phyloP scores from a whole-genome alignment of 108 stramenopile genomes.

The Pinguiococcus pyrenoidosus region DNA sequence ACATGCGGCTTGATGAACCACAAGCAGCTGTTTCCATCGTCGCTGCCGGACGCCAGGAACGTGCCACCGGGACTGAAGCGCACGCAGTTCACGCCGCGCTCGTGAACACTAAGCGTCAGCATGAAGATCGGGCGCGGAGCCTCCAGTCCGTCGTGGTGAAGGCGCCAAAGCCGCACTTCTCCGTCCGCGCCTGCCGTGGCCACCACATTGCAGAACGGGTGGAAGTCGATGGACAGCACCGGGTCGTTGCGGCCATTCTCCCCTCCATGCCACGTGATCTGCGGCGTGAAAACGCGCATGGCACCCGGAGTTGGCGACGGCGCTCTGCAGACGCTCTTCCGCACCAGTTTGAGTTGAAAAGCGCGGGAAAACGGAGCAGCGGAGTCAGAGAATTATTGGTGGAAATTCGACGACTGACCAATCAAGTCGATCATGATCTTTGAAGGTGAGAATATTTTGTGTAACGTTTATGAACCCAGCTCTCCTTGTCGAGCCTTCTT shows the following conservation, averaged over 20 bases:
- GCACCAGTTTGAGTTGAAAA: too few relatives aligned
- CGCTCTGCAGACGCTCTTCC: too few relatives aligned
- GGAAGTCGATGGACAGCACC: constrained; percentile 47
- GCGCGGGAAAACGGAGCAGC: too few relatives aligned
- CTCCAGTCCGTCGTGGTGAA: constrained; percentile 1
- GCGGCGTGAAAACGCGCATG: constrained; percentile 89
- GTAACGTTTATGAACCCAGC: too few relatives aligned
- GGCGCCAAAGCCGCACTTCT: constrained; percentile 62
- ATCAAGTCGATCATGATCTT: too few relatives aligned
- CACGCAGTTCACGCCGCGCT: constrained; percentile 22
- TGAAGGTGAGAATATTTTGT: too few relatives aligned
- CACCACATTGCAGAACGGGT: constrained; percentile 34
- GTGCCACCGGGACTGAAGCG: constrained; percentile 56
- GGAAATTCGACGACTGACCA: too few relatives aligned
- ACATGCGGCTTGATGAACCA: too few relatives aligned
- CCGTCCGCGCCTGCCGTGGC: constrained; percentile 73
- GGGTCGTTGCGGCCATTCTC: constrained; percentile 70
- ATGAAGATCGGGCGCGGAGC: constrained; percentile 19
- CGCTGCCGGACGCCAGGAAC: constrained; percentile 68
- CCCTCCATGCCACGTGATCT: constrained; percentile 77
- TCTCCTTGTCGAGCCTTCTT: too few relatives aligned
- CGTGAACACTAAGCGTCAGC: constrained; percentile 23
- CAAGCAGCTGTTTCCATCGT: constrained; percentile 58
- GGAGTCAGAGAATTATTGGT: too few relatives aligned
- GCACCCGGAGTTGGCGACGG: too few relatives aligned